These are phyloP conservation scores for Paraglomus brasilianum DNA, from an alignment of 192 early-diverging fungal species.

Conservation along the genomic window DNA sequence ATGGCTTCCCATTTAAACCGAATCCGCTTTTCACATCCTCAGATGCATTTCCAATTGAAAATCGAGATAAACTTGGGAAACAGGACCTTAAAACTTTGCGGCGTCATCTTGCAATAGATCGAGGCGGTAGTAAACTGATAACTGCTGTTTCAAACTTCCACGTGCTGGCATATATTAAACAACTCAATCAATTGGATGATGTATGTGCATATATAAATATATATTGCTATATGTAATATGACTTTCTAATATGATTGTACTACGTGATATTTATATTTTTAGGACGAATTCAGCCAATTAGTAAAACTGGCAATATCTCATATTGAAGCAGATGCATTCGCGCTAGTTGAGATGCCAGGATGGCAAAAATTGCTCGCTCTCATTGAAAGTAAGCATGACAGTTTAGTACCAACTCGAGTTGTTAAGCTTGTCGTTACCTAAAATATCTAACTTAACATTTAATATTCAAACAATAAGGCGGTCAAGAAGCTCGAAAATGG, in stretches of 20 bases:
- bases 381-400: constrained; percentile 43
- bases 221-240: not conserved
- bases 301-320: constrained; percentile 42
- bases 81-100: constrained; percentile 64
- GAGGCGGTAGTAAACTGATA: constrained; percentile 42
- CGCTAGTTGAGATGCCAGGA: constrained; percentile 46
- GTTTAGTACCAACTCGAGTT: constrained; percentile 26
- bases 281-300: constrained; percentile 55
- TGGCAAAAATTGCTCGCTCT: constrained; percentile 77
- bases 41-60: constrained; percentile 71
- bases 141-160: constrained; percentile 82
- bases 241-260: not conserved
- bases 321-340: constrained; percentile 31
- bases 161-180: constrained; percentile 68
- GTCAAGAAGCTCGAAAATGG: constrained; percentile 42
- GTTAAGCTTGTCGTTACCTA: not conserved
- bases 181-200: constrained; percentile 63
- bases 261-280: not conserved
- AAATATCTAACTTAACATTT: no score
- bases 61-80: constrained; percentile 59
- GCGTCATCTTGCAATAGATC: constrained; percentile 43
- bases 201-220: not conserved
- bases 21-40: constrained; percentile 69
- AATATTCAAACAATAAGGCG: no score
- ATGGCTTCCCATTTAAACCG: constrained; percentile 86